Evolutionary conservation across 495 filamentous ascomycete species (phyloP).

Genomic region (Chaetomium fimeti): DNA sequence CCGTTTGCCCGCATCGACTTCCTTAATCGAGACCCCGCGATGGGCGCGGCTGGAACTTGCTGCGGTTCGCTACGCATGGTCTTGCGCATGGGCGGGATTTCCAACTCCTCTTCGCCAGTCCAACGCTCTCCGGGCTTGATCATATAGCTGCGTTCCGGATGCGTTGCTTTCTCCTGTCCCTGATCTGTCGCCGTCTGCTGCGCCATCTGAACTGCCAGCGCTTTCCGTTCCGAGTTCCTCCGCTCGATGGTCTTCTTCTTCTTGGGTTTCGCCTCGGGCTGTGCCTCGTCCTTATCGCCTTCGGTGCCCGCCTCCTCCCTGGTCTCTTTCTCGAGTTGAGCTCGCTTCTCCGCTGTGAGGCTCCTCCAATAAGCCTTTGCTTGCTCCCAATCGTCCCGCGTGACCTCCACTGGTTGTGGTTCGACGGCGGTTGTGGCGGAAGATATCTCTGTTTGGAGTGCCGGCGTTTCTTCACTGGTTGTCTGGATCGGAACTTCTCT

Average conservation of each 20-base stretch:
- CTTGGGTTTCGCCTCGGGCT: constrained; percentile 35
- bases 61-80: constrained; percentile 27
- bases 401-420: constrained; percentile 15
- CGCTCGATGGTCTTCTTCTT: constrained; percentile 43
- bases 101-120: constrained; percentile 18
- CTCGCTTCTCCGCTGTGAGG: constrained; percentile 56
- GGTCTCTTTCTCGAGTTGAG: constrained; percentile 57
- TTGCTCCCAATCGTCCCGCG: constrained; percentile 57
- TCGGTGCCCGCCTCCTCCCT: constrained; percentile 48
- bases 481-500: not conserved
- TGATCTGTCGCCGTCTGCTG: constrained; percentile 32
- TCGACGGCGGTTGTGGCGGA: constrained; percentile 23
- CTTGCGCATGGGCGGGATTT: constrained; percentile 30
- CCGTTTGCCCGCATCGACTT: constrained; percentile 35
- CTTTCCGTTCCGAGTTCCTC: constrained; percentile 33
- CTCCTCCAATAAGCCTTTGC: constrained; percentile 64
- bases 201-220: constrained; percentile 31
- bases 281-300: constrained; percentile 43
- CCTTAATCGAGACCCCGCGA: constrained; percentile 25
- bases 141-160: constrained; percentile 40
- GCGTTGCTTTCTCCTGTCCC: constrained; percentile 14
- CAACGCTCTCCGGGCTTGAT: constrained; percentile 46
- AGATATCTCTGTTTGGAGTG: constrained; percentile 17
- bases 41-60: constrained; percentile 4
- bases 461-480: constrained; percentile 1